A percentile compares a stretch with the other conserved stretches of the same genome.
These are phyloP conservation scores for Stephania japonica DNA, from an alignment of 164 flowering plant genomes.

Conservation along the genomic window DNA sequence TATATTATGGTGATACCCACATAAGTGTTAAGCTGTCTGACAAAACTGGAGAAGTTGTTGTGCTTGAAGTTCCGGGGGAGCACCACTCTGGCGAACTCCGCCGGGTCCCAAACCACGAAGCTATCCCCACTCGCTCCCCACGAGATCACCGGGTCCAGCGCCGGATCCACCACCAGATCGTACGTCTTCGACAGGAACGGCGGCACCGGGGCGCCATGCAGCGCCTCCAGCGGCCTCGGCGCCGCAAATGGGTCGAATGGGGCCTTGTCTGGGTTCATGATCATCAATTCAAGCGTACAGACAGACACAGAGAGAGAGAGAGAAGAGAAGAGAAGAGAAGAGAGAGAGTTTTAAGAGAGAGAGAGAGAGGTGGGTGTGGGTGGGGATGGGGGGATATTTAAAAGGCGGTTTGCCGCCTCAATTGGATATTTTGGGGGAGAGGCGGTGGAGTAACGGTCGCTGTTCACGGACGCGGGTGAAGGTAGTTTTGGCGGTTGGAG, in stretches of 20 bases:
- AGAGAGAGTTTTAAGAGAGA: no score
- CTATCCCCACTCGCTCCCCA: constrained; percentile 67
- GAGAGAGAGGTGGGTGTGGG: background rate
- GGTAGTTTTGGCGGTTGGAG: background rate
- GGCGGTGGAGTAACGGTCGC: background rate
- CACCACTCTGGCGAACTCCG: constrained; percentile 53
- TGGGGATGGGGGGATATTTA: background rate
- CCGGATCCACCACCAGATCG: constrained; percentile 64
- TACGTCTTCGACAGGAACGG: constrained; percentile 76
- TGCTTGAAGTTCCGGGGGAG: constrained; percentile 91
- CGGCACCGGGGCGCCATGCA: constrained; percentile 52
- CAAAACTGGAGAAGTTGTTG: constrained; percentile 94
- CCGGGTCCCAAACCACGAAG: constrained; percentile 84
- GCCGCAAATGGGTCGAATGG: background rate
- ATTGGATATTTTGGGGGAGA: background rate
- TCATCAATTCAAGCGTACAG: background rate
- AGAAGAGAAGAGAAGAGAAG: no score
- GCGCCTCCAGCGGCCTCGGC: constrained; percentile 42
- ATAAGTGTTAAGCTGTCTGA: constrained; percentile 92
- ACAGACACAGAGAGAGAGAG: background rate
- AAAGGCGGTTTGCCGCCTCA: background rate
- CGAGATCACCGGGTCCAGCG: constrained; percentile 50
- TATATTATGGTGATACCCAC: constrained; percentile 56
- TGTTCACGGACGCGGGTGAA: background rate
- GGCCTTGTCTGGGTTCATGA: background rate